These are phyloP conservation scores for Lactifluus subvellereus DNA, from an alignment of 768 basidiomycete species.

Conservation along the genomic window DNA sequence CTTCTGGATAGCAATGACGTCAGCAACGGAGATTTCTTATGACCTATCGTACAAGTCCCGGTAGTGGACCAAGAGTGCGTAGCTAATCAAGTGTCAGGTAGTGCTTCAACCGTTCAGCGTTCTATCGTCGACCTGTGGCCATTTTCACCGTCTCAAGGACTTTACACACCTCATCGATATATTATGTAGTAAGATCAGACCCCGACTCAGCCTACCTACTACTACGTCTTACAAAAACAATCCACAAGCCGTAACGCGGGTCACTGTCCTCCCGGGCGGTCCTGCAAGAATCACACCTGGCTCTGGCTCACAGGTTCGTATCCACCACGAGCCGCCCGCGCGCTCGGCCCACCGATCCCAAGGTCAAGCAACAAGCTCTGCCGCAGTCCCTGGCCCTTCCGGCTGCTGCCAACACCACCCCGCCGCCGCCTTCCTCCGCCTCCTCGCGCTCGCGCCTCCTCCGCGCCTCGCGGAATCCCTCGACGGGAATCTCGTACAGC, in stretches of 20 bases:
- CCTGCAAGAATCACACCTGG: conserved; percentile 37
- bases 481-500: conserved; percentile 82
- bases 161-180: too few species aligned
- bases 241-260: background rate
- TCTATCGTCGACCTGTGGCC: too few species aligned
- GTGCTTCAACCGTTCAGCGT: too few species aligned
- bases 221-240: background rate
- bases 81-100: too few species aligned
- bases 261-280: background rate
- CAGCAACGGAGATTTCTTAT: too few species aligned
- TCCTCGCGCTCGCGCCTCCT: conserved; percentile 49
- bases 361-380: conserved; percentile 54
- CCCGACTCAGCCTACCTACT: background rate
- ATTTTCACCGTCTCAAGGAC: too few species aligned
- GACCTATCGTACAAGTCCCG: too few species aligned
- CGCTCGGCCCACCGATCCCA: conserved; percentile 38
- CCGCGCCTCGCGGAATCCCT: conserved; percentile 78
- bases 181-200: too few species aligned
- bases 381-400: conserved; percentile 36
- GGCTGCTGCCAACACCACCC: conserved; percentile 27
- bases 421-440: conserved; percentile 39
- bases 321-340: conserved; percentile 46
- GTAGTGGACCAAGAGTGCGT: too few species aligned
- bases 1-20: too few species aligned
- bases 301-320: conserved; percentile 68